Base-by-base conservation (phyloP, 148 eudicot species). In the Camellia granthamiana region DNA sequence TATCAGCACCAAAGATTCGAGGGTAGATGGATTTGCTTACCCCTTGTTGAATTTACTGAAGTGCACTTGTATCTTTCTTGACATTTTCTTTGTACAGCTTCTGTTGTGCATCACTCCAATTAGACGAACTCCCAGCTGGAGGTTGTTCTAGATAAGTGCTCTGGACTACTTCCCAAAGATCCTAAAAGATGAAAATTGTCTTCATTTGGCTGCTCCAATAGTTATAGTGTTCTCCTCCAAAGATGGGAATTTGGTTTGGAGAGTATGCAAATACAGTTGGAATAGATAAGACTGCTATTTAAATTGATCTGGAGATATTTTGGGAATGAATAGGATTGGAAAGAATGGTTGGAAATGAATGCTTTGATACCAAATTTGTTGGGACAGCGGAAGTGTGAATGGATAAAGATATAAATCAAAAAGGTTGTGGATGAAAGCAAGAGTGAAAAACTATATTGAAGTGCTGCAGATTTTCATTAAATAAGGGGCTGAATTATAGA, bases 21-120 rank as follows among this genome's bases (percentile, higher is more conserved):
- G 64, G 65, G 42, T 7, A 75, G 2, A 75, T 75, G 1, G 47
- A 14, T n/a, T 75, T 75, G 19, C 65, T 58, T 38, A 75, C 65
- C 59, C 65, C 77, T 75, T 75, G 77, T 4, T 75, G 77, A 12
- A 75, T 30, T 14, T 55, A 58, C 8, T 47, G 7, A 1, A 75
- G 21, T 64, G 69, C 43, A 30, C 38, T 30, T 64, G 69, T 16
- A 64, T 30, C 42, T 3, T 21, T 64, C 3, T 23, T 64, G 5
- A 8, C 3, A 64, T 23, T 64, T 11, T 71, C 12, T 15, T 47
- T 71, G 23, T 38, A 47, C 6, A 14, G 49, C 16, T 47, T n/a
- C 7, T 44, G 54, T n/a, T 71, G 44, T 18, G 56, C 41, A 7
- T 8, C 38, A n/a, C 38, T 21, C 23, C 44, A 0, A 4, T 49